Evolutionary conservation across 768 basidiomycete genomes (phyloP), one percentile per base, ranked within the genome.

Genomic region (Boletus bicolor): DNA sequence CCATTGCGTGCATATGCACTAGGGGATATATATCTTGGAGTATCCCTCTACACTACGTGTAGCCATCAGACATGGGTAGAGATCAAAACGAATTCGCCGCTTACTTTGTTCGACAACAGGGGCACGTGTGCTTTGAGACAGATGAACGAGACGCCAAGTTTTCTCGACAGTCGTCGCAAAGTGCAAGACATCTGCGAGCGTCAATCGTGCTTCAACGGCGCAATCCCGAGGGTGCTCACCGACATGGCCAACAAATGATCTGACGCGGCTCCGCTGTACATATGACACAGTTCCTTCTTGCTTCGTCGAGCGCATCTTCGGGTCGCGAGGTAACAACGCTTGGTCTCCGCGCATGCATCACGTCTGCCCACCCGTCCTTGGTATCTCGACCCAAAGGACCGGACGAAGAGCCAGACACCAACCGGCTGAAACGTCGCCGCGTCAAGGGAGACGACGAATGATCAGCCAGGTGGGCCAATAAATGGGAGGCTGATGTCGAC

Each of bases 211-310:
- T 46, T 44, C 19, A 19, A 42, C 5, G 15, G 10, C 2, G 10
- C 46, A 24, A 17, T 38, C 30, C 45, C 41, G 4, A 10, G 19
- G 9, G n/a, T 49, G 65, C 79, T 64, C 54, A 88, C 86, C 89
- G 81, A 68, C 89, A 91, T n/a, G 89, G 89, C 89, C 89, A 91
- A 63, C 87, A 91, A 49, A 91, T 87, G 54, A 91, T 79, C 64
- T 87, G 82, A 47, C 89, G 73, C 28, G 78, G 73, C 54, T 85
- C 85, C n/a, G 74, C 73, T 28, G 83, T 87, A 61, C 89, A 91
- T 47, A 91, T 79, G 6, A 91, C 88, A 64, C 89, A 91, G 47
- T 75, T 71, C 26, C 73, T 70, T 49, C 77, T 66, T 4, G 55
- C 37, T 32, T 67, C 71, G n/a, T 58, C 61, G 0, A 49, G 35